Conservation (phyloP, 805 yeast species). For the Starmerella tilneyi region DNA sequence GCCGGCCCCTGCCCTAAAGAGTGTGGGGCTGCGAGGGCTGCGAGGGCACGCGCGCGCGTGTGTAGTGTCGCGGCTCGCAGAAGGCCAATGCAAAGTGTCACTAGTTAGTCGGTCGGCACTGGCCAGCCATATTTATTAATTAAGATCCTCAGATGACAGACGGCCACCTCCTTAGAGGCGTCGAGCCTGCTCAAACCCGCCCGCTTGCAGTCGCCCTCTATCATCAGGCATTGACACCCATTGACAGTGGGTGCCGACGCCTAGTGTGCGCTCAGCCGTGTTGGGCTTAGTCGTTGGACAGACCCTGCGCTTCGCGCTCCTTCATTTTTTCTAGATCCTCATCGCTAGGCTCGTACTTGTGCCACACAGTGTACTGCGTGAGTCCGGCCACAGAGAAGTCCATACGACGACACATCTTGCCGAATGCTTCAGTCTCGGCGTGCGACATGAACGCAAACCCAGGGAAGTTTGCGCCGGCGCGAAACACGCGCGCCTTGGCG, state of each 20-base stretch:
- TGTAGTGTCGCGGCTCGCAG: background rate
- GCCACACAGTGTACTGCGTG: constrained; percentile 95
- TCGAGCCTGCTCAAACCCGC: constrained; percentile 1
- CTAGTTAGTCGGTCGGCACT: no score
- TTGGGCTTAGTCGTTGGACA: constrained; percentile 25
- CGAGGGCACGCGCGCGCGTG: no score
- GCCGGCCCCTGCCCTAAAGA: background rate
- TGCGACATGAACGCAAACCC: constrained; percentile 91
- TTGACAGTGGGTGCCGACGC: no score
- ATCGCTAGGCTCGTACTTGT: constrained; percentile 85
- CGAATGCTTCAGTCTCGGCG: constrained; percentile 96
- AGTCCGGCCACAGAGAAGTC: constrained; percentile 78
- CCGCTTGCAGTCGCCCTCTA: background rate
- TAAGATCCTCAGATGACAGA: background rate
- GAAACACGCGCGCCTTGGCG: constrained; percentile 73
- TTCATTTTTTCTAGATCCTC: constrained; percentile 68
- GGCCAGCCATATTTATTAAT: background rate
- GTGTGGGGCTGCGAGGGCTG: background rate
- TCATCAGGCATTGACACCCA: background rate
- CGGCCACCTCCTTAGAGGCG: background rate
- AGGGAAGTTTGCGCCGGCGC: constrained; percentile 85
- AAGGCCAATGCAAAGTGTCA: no score
- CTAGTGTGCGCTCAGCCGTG: no score
- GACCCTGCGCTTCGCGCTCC: constrained; percentile 31
- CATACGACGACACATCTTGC: constrained; percentile 77